Percentiles rank a stretch among this genome's conserved stretches.
Conservation (phyloP, 2,329 filamentous ascomycete genomes). For the Capronia epimyces region DNA sequence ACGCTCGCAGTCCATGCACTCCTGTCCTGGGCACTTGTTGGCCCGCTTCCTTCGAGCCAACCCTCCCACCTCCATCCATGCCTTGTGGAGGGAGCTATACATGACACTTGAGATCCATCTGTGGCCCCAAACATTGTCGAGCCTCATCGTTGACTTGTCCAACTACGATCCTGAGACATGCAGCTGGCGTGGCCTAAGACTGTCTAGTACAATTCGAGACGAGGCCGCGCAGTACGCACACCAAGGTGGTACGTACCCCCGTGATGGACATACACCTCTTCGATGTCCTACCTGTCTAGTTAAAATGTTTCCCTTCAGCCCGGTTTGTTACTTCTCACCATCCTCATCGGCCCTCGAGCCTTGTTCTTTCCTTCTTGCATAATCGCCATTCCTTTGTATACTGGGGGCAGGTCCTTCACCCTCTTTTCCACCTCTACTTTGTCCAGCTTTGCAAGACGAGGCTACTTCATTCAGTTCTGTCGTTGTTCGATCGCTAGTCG, state of each 20-base stretch:
- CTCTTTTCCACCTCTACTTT: conserved; percentile 16
- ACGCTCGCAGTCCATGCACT: conserved; percentile 11
- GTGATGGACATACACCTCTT: not conserved
- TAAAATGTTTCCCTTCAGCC: conserved; percentile 18
- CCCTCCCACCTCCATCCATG: conserved; percentile 11
- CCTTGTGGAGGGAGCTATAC: conserved; percentile 14
- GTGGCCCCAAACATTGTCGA: conserved; percentile 10
- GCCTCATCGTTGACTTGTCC: conserved; percentile 12
- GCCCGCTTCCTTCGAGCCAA: conserved; percentile 7
- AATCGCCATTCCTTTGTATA: conserved; percentile 12
- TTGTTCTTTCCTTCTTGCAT: conserved; percentile 12
- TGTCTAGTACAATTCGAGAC: conserved; percentile 19
- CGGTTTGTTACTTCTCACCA: conserved; percentile 16
- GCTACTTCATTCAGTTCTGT: conserved; percentile 6
- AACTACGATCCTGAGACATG: conserved; percentile 23
- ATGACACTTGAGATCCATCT: conserved; percentile 13
- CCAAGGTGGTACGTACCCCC: not conserved
- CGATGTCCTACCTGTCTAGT: conserved; percentile 2
- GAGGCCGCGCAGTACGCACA: conserved; percentile 7
- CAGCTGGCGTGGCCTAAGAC: conserved; percentile 14
- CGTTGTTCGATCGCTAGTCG: conserved; percentile 13
- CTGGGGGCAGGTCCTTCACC: conserved; percentile 24
- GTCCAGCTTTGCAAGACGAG: conserved; percentile 8
- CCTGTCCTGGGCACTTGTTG: conserved; percentile 10
- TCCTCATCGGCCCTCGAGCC: conserved; percentile 21